Base-by-base conservation (phyloP, 139 green algal genomes). In the Volvox africanus region DNA sequence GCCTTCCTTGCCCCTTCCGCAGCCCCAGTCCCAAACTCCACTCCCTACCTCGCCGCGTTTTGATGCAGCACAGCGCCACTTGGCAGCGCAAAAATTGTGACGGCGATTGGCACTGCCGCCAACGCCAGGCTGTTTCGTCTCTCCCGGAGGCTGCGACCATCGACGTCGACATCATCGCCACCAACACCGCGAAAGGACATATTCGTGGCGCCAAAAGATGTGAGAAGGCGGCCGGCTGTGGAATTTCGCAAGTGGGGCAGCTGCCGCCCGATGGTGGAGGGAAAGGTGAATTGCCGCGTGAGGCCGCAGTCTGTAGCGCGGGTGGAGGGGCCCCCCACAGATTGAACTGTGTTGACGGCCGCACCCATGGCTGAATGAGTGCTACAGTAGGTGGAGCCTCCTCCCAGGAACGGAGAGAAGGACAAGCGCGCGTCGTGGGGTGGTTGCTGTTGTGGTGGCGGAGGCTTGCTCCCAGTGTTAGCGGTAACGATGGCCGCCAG, bases 71-170 rank as follows among this genome's bases (percentile, higher is more conserved):
- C 75, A 20, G 75, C 75, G 2, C 75, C 75, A 13, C 75, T 81
- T 17, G 75, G 75, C 75, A 81, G 75, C 33, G 75, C 75, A 24
- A 81, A 81, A 13, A 81, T 81, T 33, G 75, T 81, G 32, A 81
- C 75, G 1, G 75, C 75, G 32, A 81, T 81, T 1, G 75, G 75
- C 75, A 81, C 75, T 20, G 75, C n/a, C 33, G 75, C 75, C 30
- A 81, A 35, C 32, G 75, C 75, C 75, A 81, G 75, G 32, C 75
- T 81, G 75, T 81, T 81, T 1, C 75, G 75, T 35, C 75, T n/a
- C 75, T 81, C 75, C 32, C 75, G 75, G 1, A 55, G 30, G 2
- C 30, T 35, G 32, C 75, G 75, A 11, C 13, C 75, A 1, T 18
- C 75, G 1, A 35, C 12, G 75, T 24, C 32, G 32, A 19, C 32